phyloP scores from a whole-genome alignment of 345 rosid species.

The Balakata baccata region DNA sequence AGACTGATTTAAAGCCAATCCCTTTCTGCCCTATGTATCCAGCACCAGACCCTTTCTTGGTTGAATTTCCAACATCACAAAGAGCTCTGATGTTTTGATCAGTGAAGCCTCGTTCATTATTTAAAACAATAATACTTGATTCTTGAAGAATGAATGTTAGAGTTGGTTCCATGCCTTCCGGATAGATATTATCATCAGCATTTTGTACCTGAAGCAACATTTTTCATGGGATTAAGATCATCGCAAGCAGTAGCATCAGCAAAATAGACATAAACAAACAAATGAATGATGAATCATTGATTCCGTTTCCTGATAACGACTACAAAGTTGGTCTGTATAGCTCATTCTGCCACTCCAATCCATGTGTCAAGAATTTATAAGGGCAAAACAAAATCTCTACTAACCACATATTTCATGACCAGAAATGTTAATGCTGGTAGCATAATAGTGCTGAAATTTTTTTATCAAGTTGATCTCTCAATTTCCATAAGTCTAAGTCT shows the following conservation, averaged over 20 bases:
- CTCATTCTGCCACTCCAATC: not conserved
- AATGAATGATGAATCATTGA: not conserved
- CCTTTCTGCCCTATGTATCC: constrained; percentile 97
- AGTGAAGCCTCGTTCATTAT: constrained; percentile 85
- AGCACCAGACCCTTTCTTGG: constrained; percentile 71
- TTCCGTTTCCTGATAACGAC: not conserved
- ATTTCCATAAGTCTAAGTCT: not conserved
- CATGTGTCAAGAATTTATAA: not conserved
- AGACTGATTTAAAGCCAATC: constrained; percentile 97
- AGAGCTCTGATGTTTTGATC: constrained; percentile 84
- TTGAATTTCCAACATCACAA: constrained; percentile 93
- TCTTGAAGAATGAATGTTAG: constrained; percentile 77
- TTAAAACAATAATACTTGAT: constrained; percentile 64
- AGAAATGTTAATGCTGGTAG: not conserved
- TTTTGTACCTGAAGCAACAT: constrained; percentile 79
- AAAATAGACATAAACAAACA: not conserved
- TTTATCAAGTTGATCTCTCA: not conserved
- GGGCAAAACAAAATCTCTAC: not conserved
- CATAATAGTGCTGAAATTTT: not conserved
- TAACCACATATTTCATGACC: not conserved
- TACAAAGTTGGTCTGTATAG: not conserved
- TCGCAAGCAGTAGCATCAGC: constrained; percentile 2
- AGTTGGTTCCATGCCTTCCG: constrained; percentile 70
- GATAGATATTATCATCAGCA: constrained; percentile 91
- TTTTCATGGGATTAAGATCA: not conserved